Percentiles rank a stretch among this genome's conserved stretches.
These are phyloP conservation scores for Schwanniomyces sp. DNA, from an alignment of 805 yeast species.

Conservation along the genomic window DNA sequence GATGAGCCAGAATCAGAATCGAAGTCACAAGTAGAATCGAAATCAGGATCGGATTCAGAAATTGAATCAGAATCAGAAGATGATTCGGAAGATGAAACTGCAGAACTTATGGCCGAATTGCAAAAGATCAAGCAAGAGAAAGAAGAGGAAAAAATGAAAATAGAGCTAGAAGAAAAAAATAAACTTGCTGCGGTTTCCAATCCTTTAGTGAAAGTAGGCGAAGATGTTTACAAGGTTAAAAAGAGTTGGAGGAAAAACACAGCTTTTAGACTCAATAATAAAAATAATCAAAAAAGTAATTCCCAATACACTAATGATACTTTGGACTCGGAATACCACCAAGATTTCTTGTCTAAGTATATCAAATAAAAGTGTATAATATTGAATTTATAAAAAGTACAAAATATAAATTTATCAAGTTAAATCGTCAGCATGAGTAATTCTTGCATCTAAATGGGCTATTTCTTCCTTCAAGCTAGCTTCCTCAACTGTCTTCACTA, in stretches of 20 bases:
- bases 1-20: constrained; percentile 10
- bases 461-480: constrained; percentile 87
- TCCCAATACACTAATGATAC: constrained; percentile 31
- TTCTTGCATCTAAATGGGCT: constrained; percentile 71
- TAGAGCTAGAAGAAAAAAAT: constrained; percentile 2
- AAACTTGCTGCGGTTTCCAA: constrained; percentile 8
- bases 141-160: constrained; percentile 10
- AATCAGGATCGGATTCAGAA: constrained; percentile 5
- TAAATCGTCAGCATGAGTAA: constrained; percentile 37
- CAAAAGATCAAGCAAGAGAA: constrained; percentile 15
- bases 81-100: constrained; percentile 18
- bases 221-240: constrained; percentile 12
- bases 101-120: constrained; percentile 16
- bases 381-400: background rate
- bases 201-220: constrained; percentile 12
- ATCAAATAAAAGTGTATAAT: constrained; percentile 16
- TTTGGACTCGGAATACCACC: constrained; percentile 32
- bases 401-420: constrained; percentile 9
- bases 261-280: constrained; percentile 16
- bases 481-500: constrained; percentile 94
- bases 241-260: constrained; percentile 32
- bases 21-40: constrained; percentile 4
- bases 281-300: constrained; percentile 3
- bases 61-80: background rate
- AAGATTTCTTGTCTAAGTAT: constrained; percentile 34